Evolutionary conservation across 768 basidiomycete species (phyloP).

Genomic region (Pholiota microspora): DNA sequence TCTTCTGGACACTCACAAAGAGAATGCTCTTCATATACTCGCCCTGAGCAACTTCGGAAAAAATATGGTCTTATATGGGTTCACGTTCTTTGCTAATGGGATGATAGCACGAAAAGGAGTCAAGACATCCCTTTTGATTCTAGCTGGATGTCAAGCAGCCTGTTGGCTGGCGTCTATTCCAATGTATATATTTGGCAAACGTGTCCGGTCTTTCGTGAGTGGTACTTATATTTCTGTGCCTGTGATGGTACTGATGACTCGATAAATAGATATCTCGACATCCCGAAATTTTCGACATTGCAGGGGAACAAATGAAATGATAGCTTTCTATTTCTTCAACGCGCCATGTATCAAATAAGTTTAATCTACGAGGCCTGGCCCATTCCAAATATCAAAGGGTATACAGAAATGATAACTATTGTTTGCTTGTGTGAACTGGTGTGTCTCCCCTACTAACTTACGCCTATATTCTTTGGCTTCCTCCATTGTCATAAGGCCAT

Average conservation of each 20-base stretch:
- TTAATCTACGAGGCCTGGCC: slow-evolving; percentile 19
- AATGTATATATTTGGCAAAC: slow-evolving; percentile 44
- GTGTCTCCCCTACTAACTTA: slow-evolving; percentile 30
- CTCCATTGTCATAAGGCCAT: slow-evolving; percentile 35
- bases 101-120: slow-evolving; percentile 37
- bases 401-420: slow-evolving; percentile 48
- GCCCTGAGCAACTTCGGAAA: slow-evolving; percentile 42
- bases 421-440: slow-evolving; percentile 36
- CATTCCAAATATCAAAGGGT: slow-evolving; percentile 48
- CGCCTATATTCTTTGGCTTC: slow-evolving; percentile 34
- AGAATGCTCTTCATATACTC: slow-evolving; percentile 38
- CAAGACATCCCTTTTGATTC: slow-evolving; percentile 36
- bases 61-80: slow-evolving; percentile 44
- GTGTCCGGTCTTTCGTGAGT: slow-evolving; percentile 39
- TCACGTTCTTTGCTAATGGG: slow-evolving; percentile 43
- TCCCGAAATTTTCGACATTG: slow-evolving; percentile 22
- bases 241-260: not conserved
- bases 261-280: slow-evolving; percentile 22
- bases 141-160: slow-evolving; percentile 37
- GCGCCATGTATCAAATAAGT: not conserved
- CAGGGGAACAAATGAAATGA: slow-evolving; percentile 6
- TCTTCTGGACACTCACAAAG: slow-evolving; percentile 42
- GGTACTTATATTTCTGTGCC: not conserved
- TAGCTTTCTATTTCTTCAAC: not conserved
- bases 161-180: slow-evolving; percentile 41